Percentiles rank a stretch among this genome's conserved stretches.
phyloP scores from a whole-genome alignment of 73 alveolate species.

The Symbiodinium natans region DNA sequence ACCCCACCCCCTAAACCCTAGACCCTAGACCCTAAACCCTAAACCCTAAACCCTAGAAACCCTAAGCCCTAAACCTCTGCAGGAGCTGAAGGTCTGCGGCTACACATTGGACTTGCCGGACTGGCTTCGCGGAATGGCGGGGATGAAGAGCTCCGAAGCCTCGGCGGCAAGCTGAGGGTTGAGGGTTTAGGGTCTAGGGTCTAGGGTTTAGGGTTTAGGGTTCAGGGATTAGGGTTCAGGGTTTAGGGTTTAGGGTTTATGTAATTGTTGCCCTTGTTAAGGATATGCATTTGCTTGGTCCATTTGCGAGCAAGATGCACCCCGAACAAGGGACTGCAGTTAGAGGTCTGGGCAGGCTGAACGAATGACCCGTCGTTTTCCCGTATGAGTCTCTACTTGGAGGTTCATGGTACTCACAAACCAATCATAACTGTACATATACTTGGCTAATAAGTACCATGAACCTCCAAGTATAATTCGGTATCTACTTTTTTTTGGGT shows the following conservation, averaged over 20 bases:
- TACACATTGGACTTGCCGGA: conserved; percentile 58
- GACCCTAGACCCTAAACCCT: no score
- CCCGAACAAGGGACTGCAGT: background rate
- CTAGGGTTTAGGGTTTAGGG: no score
- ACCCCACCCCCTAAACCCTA: no score
- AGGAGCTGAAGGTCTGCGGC: conserved; percentile 69
- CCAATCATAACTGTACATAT: no score
- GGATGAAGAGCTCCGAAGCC: conserved; percentile 85
- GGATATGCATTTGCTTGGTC: background rate
- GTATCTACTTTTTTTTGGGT: no score
- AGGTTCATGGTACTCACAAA: background rate
- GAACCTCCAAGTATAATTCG: no score
- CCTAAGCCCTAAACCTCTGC: background rate
- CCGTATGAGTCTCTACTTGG: background rate
- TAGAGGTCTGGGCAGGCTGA: background rate
- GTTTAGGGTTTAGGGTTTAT: background rate
- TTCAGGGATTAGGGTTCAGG: background rate
- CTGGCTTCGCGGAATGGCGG: conserved; percentile 68
- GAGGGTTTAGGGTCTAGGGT: background rate
- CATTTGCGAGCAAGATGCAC: background rate
- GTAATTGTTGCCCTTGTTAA: no score
- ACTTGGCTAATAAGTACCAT: no score
- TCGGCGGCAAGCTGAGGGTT: background rate
- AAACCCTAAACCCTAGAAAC: no score
- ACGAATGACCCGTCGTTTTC: background rate